Conservation (phyloP, 345 rosid genomes). For the Excoecaria agallocha region DNA sequence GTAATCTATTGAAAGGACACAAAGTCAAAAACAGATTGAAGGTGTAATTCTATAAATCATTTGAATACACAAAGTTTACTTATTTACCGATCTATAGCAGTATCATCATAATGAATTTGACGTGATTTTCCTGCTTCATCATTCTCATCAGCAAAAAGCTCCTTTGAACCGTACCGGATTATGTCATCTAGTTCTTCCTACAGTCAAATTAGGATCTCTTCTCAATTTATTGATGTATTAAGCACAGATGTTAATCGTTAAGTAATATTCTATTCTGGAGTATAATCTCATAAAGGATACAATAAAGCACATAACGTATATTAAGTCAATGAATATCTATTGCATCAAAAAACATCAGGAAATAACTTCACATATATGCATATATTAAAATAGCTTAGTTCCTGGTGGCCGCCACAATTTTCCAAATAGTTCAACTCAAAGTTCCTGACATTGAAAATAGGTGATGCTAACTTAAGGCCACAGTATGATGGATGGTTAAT, state of each 20-base stretch:
- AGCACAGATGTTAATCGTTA: background rate
- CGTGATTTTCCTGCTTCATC: constrained; percentile 95
- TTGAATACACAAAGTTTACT: constrained; percentile 13
- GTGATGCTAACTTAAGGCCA: background rate
- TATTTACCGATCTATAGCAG: constrained; percentile 84
- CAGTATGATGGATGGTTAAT: background rate
- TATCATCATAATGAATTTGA: constrained; percentile 92
- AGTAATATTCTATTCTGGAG: background rate
- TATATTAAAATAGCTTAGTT: background rate
- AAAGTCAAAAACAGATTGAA: background rate
- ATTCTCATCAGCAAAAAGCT: constrained; percentile 91
- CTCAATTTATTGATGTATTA: background rate
- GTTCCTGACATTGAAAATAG: background rate
- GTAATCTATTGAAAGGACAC: constrained; percentile 52
- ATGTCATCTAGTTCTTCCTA: constrained; percentile 99
- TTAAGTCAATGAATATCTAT: background rate
- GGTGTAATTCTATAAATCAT: constrained; percentile 1
- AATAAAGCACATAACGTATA: background rate
- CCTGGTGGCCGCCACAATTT: background rate
- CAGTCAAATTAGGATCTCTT: constrained; percentile 18
- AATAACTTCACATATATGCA: background rate
- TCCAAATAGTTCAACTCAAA: background rate
- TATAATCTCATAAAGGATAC: background rate
- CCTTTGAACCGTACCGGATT: constrained; percentile 96
- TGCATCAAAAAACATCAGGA: background rate